These are phyloP conservation scores for Aspergillus piperis DNA, from an alignment of 2,329 filamentous ascomycete species.

Conservation along the genomic window DNA sequence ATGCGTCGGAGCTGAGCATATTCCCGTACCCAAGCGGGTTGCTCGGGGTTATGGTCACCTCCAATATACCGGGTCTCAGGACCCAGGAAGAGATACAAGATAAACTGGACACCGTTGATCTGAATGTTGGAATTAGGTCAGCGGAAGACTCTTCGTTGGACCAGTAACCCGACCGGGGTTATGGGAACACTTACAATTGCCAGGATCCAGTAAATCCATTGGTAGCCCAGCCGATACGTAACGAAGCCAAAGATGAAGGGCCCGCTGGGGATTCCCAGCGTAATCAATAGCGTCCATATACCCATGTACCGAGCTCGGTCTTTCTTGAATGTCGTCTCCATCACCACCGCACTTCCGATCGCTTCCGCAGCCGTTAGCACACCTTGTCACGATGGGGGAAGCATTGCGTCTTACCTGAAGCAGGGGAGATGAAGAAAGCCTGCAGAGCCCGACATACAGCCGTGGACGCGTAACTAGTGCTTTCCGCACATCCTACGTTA, in stretches of 20 bases:
- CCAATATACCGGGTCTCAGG: slow-evolving; percentile 58
- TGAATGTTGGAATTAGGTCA: slow-evolving; percentile 25
- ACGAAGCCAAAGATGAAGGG: slow-evolving; percentile 48
- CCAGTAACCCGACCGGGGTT: neutral
- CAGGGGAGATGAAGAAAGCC: slow-evolving; percentile 59
- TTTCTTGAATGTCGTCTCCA: slow-evolving; percentile 60
- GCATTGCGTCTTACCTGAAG: slow-evolving; percentile 31
- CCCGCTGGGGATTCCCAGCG: slow-evolving; percentile 49
- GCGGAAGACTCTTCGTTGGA: slow-evolving; percentile 10
- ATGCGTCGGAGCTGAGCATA: slow-evolving; percentile 54
- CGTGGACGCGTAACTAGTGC: slow-evolving; percentile 52
- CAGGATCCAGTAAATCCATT: slow-evolving; percentile 62
- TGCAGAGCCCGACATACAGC: slow-evolving; percentile 55
- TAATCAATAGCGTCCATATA: slow-evolving; percentile 57
- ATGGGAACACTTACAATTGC: slow-evolving; percentile 50
- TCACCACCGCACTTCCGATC: slow-evolving; percentile 60
- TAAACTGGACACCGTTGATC: slow-evolving; percentile 59
- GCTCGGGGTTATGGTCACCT: slow-evolving; percentile 28
- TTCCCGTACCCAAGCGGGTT: slow-evolving; percentile 45
- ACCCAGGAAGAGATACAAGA: slow-evolving; percentile 58
- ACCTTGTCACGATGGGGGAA: too few relatives aligned
- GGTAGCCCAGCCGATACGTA: slow-evolving; percentile 54
- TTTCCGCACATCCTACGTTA: slow-evolving; percentile 58
- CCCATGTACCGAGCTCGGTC: slow-evolving; percentile 59
- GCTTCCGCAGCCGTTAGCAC: slow-evolving; percentile 29